Evolutionary conservation across 2,329 filamentous ascomycete species (phyloP).

Genomic region (Rhinocladiella similis): DNA sequence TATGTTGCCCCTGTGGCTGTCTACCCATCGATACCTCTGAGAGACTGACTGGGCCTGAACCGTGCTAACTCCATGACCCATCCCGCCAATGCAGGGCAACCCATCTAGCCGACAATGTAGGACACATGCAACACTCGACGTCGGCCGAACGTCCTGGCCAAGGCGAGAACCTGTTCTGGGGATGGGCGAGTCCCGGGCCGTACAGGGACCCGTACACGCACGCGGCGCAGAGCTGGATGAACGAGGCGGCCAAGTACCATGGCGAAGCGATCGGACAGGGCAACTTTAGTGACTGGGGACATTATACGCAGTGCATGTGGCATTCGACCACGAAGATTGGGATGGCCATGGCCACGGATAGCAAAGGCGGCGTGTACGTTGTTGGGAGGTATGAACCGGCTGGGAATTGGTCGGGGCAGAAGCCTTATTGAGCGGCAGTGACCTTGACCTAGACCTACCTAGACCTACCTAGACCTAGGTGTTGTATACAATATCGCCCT

Average conservation of each 20-base stretch:
- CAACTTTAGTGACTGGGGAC: conserved; percentile 23
- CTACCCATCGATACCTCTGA: not conserved
- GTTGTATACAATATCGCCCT: too few species aligned
- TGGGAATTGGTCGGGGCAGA: conserved; percentile 19
- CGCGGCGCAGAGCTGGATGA: conserved; percentile 21
- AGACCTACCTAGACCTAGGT: too few species aligned
- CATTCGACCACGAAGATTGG: conserved; percentile 22
- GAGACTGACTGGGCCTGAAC: too few species aligned
- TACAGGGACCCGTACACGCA: conserved; percentile 3
- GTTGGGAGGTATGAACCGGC: conserved; percentile 25
- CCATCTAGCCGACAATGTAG: conserved; percentile 13
- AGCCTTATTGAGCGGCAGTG: conserved; percentile 12
- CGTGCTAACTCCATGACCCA: not conserved
- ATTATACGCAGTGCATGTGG: conserved; percentile 30
- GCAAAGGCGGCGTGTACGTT: conserved; percentile 22
- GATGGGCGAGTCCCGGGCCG: conserved; percentile 1
- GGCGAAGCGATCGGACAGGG: conserved; percentile 23
- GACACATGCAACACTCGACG: conserved; percentile 4
- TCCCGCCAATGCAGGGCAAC: conserved; percentile 7
- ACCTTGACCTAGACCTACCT: too few species aligned
- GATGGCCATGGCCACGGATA: conserved; percentile 22
- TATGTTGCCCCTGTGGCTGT: not conserved
- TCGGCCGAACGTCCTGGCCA: not conserved
- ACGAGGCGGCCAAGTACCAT: conserved; percentile 22
- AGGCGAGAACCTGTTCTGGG: conserved; percentile 29